Evolutionary conservation across 768 basidiomycete genomes (phyloP), one percentile per base, ranked within the genome.

Genomic region (Cantharellus cinnabarinus): DNA sequence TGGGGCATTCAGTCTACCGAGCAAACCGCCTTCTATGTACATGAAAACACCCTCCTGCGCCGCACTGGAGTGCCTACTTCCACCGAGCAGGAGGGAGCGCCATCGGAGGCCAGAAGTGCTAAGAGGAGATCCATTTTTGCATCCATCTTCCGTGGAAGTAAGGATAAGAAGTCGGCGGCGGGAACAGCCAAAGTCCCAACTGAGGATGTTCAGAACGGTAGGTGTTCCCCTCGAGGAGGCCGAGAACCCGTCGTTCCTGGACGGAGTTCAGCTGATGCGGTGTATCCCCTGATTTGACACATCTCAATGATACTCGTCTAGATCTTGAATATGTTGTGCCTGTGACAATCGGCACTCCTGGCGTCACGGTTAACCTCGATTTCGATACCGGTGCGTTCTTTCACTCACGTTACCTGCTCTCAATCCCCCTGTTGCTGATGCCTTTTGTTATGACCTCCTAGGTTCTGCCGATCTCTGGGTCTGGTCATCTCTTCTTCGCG

Each of bases 271-370:
- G 20, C 20, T 29, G 20, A 29, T 29, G 20, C 20, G 20, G 20
- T 29, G 20, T 29, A 29, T 29, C 20, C 20, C 20, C 20, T 29
- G 20, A 29, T 29, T 29, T 29, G 20, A 29, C 20, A 29, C 1
- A 1, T 29, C 44, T 1, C 29, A 48, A 48, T 29, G 44, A 48
- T 29, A 48, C 29, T 48, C 44, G 29, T 48, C 29, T 34, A 51
- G 58, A 71, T 60, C 64, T 67, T 41, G 72, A 73, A 63, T 73
- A 72, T 57, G 68, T 72, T 44, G 71, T 73, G 20, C 67, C 68
- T 3, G 72, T 73, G 41, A 70, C 65, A 59, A 68, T 72, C 37
- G 72, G 72, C 57, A 72, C 71, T 29, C 72, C 72, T 2, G 70
- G 69, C 38, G 68, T 71, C 40, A 70, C 69, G 3, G 63, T 72